Conservation (phyloP, 2,329 filamentous ascomycete genomes). For the Colletotrichum sp. region DNA sequence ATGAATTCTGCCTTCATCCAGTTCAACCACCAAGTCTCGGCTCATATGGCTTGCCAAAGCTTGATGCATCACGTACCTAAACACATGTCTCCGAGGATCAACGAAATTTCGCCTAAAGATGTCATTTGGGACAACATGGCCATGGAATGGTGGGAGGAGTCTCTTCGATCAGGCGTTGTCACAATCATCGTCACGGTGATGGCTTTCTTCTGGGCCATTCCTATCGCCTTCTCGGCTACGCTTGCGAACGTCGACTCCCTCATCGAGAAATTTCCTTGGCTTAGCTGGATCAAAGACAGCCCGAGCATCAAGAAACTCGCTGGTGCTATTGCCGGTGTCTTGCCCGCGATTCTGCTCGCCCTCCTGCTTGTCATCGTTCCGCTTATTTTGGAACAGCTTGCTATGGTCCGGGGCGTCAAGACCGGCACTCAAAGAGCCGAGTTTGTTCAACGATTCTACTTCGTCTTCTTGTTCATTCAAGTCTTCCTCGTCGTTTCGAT, state of each 20-base stretch:
- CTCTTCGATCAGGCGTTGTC: slow-evolving; percentile 72
- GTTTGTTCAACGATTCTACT: slow-evolving; percentile 92
- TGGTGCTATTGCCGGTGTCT: slow-evolving; percentile 77
- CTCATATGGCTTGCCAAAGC: slow-evolving; percentile 96
- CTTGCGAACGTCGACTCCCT: slow-evolving; percentile 79
- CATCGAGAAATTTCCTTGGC: slow-evolving; percentile 68
- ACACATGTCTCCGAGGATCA: slow-evolving; percentile 88
- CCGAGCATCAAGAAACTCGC: slow-evolving; percentile 64
- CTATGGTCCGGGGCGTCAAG: slow-evolving; percentile 77
- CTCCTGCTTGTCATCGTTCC: slow-evolving; percentile 84
- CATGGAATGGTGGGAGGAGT: slow-evolving; percentile 91
- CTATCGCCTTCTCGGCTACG: slow-evolving; percentile 85
- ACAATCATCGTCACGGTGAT: slow-evolving; percentile 72
- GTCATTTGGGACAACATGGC: slow-evolving; percentile 98
- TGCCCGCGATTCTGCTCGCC: slow-evolving; percentile 79
- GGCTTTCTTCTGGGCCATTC: slow-evolving; percentile 88
- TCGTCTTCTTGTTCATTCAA: slow-evolving; percentile 92
- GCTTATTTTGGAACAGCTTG: slow-evolving; percentile 75
- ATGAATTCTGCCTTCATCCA: slow-evolving; percentile 99
- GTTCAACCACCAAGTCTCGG: slow-evolving; percentile 96
- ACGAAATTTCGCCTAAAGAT: slow-evolving; percentile 93
- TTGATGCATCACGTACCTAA: slow-evolving; percentile 89
- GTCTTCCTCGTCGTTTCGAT: slow-evolving; percentile 93
- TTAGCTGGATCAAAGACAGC: slow-evolving; percentile 70
- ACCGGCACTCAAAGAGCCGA: slow-evolving; percentile 81